These are phyloP conservation scores for Dendrobium catenatum DNA, from an alignment of 106 monocot species.

Conservation along the genomic window DNA sequence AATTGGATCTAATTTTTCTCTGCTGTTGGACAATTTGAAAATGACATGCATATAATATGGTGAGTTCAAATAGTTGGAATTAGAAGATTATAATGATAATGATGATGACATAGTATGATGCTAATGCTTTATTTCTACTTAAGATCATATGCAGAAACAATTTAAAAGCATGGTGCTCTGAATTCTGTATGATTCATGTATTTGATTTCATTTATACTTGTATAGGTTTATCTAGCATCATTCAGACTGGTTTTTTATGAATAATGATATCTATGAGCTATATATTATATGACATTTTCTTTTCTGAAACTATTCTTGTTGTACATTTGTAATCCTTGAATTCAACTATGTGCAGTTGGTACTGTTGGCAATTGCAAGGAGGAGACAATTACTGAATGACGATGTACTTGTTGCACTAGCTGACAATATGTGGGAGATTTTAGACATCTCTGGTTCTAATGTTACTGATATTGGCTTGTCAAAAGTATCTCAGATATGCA, in stretches of 20 bases:
- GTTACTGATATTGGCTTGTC: constrained; percentile 64
- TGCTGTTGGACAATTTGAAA: not conserved
- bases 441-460: constrained; percentile 92
- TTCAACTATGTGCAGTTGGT: constrained; percentile 47
- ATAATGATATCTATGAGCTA: not conserved
- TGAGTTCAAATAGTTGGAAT: not conserved
- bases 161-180: not conserved
- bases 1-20: not conserved
- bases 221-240: not conserved
- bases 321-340: not conserved
- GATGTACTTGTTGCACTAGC: constrained; percentile 55
- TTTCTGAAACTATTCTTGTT: not conserved
- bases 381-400: constrained; percentile 82
- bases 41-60: not conserved
- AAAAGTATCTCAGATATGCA: constrained; percentile 53
- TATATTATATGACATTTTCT: not conserved
- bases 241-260: not conserved
- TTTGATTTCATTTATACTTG: not conserved
- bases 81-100: not conserved
- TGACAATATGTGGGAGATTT: constrained; percentile 70
- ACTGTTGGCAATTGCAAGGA: constrained; percentile 71
- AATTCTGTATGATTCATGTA: not conserved
- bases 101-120: not conserved
- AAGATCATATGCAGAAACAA: not conserved
- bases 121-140: not conserved